A percentile compares a stretch with the other conserved stretches of the same genome.
phyloP scores from a whole-genome alignment of 1,139 yeast species.

The Keqinozyma sinolaborantium region DNA sequence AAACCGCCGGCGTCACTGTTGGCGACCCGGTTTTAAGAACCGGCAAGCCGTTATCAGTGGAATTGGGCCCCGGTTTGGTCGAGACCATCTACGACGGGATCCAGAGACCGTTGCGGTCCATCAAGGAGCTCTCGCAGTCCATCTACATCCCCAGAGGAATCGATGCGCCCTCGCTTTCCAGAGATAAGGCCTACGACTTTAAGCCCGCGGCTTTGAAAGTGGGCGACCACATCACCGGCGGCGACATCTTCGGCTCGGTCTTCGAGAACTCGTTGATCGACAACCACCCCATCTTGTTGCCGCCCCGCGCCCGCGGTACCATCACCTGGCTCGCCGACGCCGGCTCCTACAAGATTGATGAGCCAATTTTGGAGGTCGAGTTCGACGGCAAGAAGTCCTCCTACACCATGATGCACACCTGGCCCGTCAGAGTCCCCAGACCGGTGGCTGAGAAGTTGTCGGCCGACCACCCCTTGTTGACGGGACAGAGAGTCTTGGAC shows the following conservation, averaged over 20 bases:
- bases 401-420: conserved; percentile 94
- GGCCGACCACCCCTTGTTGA: conserved; percentile 91
- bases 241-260: conserved; percentile 93
- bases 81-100: conserved; percentile 99
- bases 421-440: conserved; percentile 99
- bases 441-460: conserved; percentile 92
- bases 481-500: conserved; percentile 98
- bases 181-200: conserved; percentile 81
- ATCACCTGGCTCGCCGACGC: conserved; percentile 83
- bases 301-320: conserved; percentile 99
- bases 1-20: conserved; percentile 97
- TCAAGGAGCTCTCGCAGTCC: conserved; percentile 79
- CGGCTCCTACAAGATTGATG: conserved; percentile 89
- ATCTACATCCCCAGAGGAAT: conserved; percentile 98
- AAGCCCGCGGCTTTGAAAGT: conserved; percentile 75
- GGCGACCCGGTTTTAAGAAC: conserved; percentile 98
- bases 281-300: conserved; percentile 90
- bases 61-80: conserved; percentile 98
- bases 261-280: conserved; percentile 89
- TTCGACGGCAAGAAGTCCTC: conserved; percentile 81
- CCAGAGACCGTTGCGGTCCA: conserved; percentile 95
- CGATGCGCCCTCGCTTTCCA: conserved; percentile 88
- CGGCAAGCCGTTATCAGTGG: conserved; percentile 96
- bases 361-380: conserved; percentile 86
- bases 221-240: conserved; percentile 98